Evolutionary conservation across 1,139 yeast species (phyloP).

Genomic region (Candida dubliniensis): DNA sequence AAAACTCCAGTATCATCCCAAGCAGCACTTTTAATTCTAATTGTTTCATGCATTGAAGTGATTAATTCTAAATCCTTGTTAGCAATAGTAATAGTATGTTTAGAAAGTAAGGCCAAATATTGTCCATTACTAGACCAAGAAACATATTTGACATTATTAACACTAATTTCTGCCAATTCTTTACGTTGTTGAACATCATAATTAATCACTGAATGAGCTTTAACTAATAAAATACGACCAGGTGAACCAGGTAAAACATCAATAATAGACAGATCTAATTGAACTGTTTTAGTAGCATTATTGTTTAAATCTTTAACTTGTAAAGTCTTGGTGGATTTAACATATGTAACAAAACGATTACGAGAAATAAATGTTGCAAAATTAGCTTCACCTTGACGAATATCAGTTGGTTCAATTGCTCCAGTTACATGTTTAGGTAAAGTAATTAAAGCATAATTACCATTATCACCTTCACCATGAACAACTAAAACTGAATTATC

Average conservation of each 20-base stretch:
- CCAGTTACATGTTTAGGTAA: slow-evolving; percentile 89
- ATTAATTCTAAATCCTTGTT: slow-evolving; percentile 74
- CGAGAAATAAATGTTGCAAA: slow-evolving; percentile 91
- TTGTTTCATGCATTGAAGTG: slow-evolving; percentile 92
- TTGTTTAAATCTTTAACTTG: slow-evolving; percentile 84
- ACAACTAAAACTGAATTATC: slow-evolving; percentile 86
- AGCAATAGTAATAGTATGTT: slow-evolving; percentile 90
- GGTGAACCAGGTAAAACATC: slow-evolving; percentile 81
- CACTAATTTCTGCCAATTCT: slow-evolving; percentile 66
- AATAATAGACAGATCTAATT: slow-evolving; percentile 67
- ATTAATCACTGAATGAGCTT: slow-evolving; percentile 68
- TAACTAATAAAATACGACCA: slow-evolving; percentile 78
- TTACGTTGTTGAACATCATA: slow-evolving; percentile 94
- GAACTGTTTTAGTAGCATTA: slow-evolving; percentile 76
- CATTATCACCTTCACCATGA: slow-evolving; percentile 65
- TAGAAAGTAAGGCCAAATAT: slow-evolving; percentile 83
- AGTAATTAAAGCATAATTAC: slow-evolving; percentile 69
- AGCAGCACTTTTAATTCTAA: slow-evolving; percentile 94
- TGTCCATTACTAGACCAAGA: slow-evolving; percentile 89
- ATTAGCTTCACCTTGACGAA: slow-evolving; percentile 78
- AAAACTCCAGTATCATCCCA: slow-evolving; percentile 96
- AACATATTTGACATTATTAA: slow-evolving; percentile 82
- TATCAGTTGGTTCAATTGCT: slow-evolving; percentile 83
- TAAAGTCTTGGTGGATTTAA: slow-evolving; percentile 61
- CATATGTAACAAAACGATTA: slow-evolving; percentile 85